Conservation (phyloP, 2,329 filamentous ascomycete species). For the Fusarium neocosmosporiellum region DNA sequence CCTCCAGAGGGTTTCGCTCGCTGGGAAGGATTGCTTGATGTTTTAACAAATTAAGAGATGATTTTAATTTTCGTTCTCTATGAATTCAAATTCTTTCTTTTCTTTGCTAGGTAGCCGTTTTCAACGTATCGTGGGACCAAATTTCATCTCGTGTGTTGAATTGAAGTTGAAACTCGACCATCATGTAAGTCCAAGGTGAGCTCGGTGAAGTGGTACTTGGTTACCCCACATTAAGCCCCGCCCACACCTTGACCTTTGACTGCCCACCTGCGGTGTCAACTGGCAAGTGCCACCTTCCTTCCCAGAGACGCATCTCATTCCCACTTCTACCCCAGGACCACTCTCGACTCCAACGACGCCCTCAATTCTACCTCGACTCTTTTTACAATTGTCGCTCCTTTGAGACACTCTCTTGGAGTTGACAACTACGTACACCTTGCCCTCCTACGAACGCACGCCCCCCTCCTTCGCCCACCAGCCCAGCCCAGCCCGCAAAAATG, state of each 20-base stretch:
- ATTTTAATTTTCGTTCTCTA: neutral
- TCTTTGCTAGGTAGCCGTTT: neutral
- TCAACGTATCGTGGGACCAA: neutral
- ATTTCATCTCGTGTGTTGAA: neutral
- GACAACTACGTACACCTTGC: neutral
- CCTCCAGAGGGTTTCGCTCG: neutral
- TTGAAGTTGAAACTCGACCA: neutral
- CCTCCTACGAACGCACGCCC: neutral
- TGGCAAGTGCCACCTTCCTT: slow-evolving; percentile 32
- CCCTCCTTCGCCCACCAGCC: slow-evolving; percentile 5
- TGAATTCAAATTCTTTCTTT: neutral
- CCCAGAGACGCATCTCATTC: slow-evolving; percentile 11
- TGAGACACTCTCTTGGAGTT: neutral
- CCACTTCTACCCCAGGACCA: slow-evolving; percentile 29
- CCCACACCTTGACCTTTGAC: slow-evolving; percentile 17
- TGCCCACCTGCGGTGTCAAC: slow-evolving; percentile 11
- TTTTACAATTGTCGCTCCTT: neutral
- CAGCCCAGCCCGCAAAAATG: slow-evolving; percentile 61
- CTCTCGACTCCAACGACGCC: neutral
- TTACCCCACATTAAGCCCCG: slow-evolving; percentile 40
- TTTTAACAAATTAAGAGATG: slow-evolving; percentile 14
- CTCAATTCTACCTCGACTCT: slow-evolving; percentile 12
- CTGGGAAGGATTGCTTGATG: neutral
- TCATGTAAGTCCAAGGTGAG: neutral
- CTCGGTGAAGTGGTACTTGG: slow-evolving; percentile 15